Evolutionary conservation across 1,284 basidiomycete genomes (phyloP).

Genomic region (Ustilago cynodontis): DNA sequence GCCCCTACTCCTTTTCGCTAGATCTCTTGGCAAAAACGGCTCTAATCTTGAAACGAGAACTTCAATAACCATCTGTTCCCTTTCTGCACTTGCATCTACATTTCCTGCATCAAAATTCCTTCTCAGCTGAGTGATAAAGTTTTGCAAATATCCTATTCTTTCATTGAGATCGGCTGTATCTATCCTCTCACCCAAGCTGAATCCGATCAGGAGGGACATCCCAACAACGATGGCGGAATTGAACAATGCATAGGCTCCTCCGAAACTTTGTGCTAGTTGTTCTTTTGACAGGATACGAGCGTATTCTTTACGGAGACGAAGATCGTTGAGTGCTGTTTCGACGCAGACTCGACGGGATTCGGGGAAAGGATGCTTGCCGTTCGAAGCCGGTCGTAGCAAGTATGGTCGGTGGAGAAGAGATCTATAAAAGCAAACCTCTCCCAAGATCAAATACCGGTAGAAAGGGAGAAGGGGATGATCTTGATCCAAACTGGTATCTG

Average conservation of each 20-base stretch:
- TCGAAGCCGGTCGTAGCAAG: constrained; percentile 32
- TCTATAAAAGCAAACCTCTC: constrained; percentile 52
- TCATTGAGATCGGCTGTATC: constrained; percentile 43
- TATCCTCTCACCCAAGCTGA: constrained; percentile 45
- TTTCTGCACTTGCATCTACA: constrained; percentile 48
- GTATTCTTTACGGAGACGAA: constrained; percentile 45
- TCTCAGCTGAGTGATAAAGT: constrained; percentile 45
- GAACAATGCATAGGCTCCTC: constrained; percentile 53
- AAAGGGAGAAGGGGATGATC: constrained; percentile 49
- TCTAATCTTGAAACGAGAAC: constrained; percentile 46
- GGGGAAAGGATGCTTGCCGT: constrained; percentile 54
- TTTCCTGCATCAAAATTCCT: constrained; percentile 52
- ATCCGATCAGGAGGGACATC: constrained; percentile 48
- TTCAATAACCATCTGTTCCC: constrained; percentile 54
- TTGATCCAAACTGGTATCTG: constrained; percentile 47
- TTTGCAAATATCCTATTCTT: constrained; percentile 46
- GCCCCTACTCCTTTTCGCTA: constrained; percentile 33
- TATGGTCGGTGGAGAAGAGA: constrained; percentile 51
- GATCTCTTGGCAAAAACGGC: constrained; percentile 38
- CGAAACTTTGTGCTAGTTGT: constrained; percentile 46
- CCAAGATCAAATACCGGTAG: constrained; percentile 49
- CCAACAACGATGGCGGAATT: constrained; percentile 55
- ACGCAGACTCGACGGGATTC: constrained; percentile 44
- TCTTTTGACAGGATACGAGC: constrained; percentile 36
- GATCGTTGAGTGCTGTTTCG: constrained; percentile 51